Base-by-base conservation (phyloP, 164 flowering plant genomes). In the Vitis labrusca region DNA sequence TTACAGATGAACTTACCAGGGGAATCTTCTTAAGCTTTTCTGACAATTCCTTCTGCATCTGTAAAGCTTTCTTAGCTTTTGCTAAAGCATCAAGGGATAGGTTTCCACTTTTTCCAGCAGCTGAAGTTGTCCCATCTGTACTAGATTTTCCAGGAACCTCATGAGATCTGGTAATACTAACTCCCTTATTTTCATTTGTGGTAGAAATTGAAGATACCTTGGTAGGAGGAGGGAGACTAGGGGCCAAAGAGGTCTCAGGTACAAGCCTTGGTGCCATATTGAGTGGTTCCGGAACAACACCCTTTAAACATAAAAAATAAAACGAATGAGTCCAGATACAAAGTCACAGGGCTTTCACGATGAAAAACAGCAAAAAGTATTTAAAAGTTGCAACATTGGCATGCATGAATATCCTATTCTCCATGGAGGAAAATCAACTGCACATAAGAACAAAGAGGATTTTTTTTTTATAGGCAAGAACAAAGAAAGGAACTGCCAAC, bases 121-220 rank as follows among this genome's bases (percentile, higher is more conserved):
- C 79, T 80, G 93, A 77, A 71, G 91, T 73, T 78, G 94, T 74
- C 85, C 92, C 94, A 95, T 95, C 99, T 95, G 99, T 91, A 95
- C 97, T 95, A 77, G 94, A 90, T 85, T 92, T 95, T 86, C 94
- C 98, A 95, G 86, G 91, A 95, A 89, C 97, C 98, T 91, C 97
- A 91, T 95, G 96, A 92, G 91, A 93, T 86, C 96, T 83, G 96
- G 85, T 88, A 89, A 84, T 82, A 95, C 89, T 90, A 89, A 91
- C 93, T 86, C 96, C 98, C 90, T 83, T 88, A 95, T 93, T 90
- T 91, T 95, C 98, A 93, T 90, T 88, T 84, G 92, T 85, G 84
- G 90, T 95, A 87, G 87, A 83, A 93, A 88, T 90, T 63, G 89
- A 91, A 91, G 97, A 91, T 92, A 95, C 99, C 98, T 95, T 93